Base-by-base conservation (phyloP, 1,139 yeast species). In the Zygosaccharomyces pseudobailii region DNA sequence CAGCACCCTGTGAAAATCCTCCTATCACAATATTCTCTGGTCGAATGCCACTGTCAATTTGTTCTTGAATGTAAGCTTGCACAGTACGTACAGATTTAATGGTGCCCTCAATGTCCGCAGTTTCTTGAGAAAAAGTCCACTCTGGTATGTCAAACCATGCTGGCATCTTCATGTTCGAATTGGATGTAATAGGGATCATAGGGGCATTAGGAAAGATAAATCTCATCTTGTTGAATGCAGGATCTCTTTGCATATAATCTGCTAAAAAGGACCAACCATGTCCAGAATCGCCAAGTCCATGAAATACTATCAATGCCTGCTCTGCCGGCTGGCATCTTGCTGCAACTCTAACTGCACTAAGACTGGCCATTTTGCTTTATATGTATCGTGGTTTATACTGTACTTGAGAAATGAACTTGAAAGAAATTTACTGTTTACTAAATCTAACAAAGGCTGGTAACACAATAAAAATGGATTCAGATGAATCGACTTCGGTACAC, bases 1-100 rank as follows among this genome's bases (percentile, higher is more conserved):
- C 92, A 42, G 89, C 95, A 50, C 98, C 98, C 68, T 92, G 98
- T 6, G 95, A 84, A 63, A 92, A 92, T 0, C 98, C 98, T 31
- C 97, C 97, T 52, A 92, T 71, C 13, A 92, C 73, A 43, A 92
- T 84, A 46, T 84, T 78, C 33, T 84, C 82, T 0, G 89, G 70
- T 1, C 83, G 78, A 33, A 90, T 77, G 3, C 94, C 86, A 10
- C 48, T 65, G 6, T 75, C 77, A 13, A 80, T 72, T 63, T 88
- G 90, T 52, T 83, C 84, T 22, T 76, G 69, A 42, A 92, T 75
- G 49, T 82, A 71, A 2, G 62, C 62, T 51, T 79, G 75, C 40
- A 89, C 71, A 1, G 69, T 60, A 2, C 75, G 76, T 42, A 84
- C 72, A 33, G 87, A 74, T 47, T 73, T 73, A 57, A 80, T 65